Base-by-base conservation (phyloP, 202 grass and related monocot genomes). In the Zoysia matrella region DNA sequence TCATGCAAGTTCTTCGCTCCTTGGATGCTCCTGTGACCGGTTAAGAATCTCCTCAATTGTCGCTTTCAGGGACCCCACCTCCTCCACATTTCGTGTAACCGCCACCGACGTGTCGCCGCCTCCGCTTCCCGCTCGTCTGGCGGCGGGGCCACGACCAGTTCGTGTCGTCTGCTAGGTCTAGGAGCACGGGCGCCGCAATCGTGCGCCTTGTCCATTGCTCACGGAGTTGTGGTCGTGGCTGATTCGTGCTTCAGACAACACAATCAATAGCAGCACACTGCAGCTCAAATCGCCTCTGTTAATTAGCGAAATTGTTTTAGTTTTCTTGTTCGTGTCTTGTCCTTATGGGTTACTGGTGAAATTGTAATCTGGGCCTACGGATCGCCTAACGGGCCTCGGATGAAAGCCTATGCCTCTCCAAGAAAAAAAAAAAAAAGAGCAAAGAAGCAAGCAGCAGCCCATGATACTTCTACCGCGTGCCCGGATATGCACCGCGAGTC, bases 11-110 rank as follows among this genome's bases (percentile, higher is more conserved):
- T 67, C 0, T 10, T 55, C 85, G 60, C 2, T 42, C 30, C 55
- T 76, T 68, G 80, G 80, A 81, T 81, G 61, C 78, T 61, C 63
- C 15, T 7, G 18, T 2, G 55, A 3, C 15, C 53, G 40, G 79
- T 87, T 87, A 87, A 11, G 1, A 47, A 49, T 30, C 44, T 77
- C 73, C 78, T 44, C 62, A 51, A 45, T 77, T 13, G 15, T 60
- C 72, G 79, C 15, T 77, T 22, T 11, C 56, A 51, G 11, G 11
- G 62, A 61, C 1, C 36, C 84, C 63, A 82, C 67, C 30, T 15
- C 65, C 3, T 13, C 58, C 73, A 41, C 47, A 18, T 1, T 10
- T 11, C 1, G 53, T 55, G 43, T 49, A 82, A 82, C 73, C 57
- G 49, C 45, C 13, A 0, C 15, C 2, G 14, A 10, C 75, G 75